Conservation (phyloP, 2,329 filamentous ascomycete species). For the Botrytis porri region DNA sequence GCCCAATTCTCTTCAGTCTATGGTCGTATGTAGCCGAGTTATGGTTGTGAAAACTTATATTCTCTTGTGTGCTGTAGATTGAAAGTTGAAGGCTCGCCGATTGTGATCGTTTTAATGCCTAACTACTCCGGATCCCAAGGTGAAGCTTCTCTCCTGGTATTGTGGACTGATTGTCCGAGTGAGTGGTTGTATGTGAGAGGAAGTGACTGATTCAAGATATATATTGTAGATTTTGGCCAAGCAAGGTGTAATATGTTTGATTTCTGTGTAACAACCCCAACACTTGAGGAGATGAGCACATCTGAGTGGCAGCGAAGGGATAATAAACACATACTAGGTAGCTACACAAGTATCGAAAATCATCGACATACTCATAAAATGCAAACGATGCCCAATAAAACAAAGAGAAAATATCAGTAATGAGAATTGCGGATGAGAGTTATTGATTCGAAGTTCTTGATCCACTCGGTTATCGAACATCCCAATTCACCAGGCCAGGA, state of each 20-base stretch:
- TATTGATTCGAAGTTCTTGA: background rate
- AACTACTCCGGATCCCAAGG: background rate
- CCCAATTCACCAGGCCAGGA: background rate
- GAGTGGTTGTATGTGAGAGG: background rate
- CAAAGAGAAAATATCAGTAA: background rate
- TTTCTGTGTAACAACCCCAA: background rate
- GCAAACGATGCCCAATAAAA: background rate
- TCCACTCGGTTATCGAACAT: background rate
- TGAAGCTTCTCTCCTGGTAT: background rate
- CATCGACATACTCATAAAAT: background rate
- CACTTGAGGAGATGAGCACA: background rate
- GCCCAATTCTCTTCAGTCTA: background rate
- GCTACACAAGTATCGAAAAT: background rate
- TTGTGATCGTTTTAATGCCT: background rate
- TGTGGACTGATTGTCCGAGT: background rate
- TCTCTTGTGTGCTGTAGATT: background rate
- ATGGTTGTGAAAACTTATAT: accelerated
- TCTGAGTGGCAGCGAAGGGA: background rate
- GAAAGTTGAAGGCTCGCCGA: background rate
- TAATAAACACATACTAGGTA: background rate
- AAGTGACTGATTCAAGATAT: background rate
- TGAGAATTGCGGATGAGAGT: background rate
- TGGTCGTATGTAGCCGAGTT: background rate
- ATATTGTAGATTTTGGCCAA: background rate
- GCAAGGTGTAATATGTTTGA: background rate